phyloP scores from a whole-genome alignment of 305 asterid species.

The Rubia balearica region DNA sequence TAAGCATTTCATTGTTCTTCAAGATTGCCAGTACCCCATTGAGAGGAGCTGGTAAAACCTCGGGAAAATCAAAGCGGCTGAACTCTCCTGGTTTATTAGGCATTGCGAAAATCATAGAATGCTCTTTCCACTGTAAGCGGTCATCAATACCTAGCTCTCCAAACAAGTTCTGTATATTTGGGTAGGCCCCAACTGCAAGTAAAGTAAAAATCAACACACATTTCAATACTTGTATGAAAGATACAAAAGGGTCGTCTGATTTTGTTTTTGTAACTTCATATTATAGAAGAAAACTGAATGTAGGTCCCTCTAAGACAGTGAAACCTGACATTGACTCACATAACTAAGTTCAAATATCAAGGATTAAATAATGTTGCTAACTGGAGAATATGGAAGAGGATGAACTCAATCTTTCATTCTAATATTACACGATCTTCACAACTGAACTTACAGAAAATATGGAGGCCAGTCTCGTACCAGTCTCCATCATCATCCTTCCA shows the following conservation, averaged over 20 bases:
- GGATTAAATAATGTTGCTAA: not conserved
- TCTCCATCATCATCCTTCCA: conserved; percentile 98
- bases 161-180: conserved; percentile 92
- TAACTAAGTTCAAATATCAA: not conserved
- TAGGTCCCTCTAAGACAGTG: conserved; percentile 1
- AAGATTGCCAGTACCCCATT: conserved; percentile 91
- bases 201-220: conserved; percentile 38
- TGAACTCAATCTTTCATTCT: conserved; percentile 4
- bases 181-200: conserved; percentile 92
- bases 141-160: conserved; percentile 91
- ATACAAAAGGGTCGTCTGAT: conserved; percentile 1
- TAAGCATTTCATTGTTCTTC: conserved; percentile 97
- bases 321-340: too few species aligned
- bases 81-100: conserved; percentile 96
- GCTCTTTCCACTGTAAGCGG: conserved; percentile 97
- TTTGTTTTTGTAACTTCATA: not conserved
- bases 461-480: conserved; percentile 97
- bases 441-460: conserved; percentile 81
- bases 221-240: conserved; percentile 6
- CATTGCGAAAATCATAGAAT: conserved; percentile 98
- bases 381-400: not conserved
- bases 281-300: too few species aligned
- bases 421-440: not conserved
- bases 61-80: conserved; percentile 93
- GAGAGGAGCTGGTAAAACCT: conserved; percentile 78